Conservation (phyloP, 331 rosid species). For the Spiraea crenata region DNA sequence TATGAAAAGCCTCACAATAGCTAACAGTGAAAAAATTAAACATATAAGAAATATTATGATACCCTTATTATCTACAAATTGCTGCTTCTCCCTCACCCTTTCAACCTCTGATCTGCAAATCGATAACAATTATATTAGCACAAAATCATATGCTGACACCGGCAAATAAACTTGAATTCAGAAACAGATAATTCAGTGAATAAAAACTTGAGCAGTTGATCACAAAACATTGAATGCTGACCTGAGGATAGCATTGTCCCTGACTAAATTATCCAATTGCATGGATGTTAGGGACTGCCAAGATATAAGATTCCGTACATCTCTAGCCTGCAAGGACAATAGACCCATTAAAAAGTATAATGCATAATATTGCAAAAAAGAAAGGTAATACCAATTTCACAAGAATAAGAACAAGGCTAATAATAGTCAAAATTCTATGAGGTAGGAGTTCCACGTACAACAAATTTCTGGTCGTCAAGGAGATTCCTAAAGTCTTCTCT, state of each 20-base stretch:
- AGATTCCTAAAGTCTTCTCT: slow-evolving; percentile 54
- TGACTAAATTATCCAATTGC: slow-evolving; percentile 59
- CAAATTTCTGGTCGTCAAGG: slow-evolving; percentile 46
- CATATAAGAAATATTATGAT: slow-evolving; percentile 48
- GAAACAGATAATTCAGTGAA: background rate
- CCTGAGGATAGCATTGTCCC: slow-evolving; percentile 78
- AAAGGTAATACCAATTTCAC: background rate
- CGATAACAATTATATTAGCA: slow-evolving; percentile 6
- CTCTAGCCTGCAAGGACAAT: slow-evolving; percentile 54
- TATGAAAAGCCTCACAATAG: slow-evolving; percentile 45
- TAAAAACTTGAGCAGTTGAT: background rate
- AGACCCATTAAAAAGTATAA: slow-evolving; percentile 27
- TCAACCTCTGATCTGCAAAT: slow-evolving; percentile 67
- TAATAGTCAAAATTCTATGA: slow-evolving; percentile 18
- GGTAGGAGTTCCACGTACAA: slow-evolving; percentile 53
- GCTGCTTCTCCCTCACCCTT: slow-evolving; percentile 60
- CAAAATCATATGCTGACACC: too few species aligned
- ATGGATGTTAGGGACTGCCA: slow-evolving; percentile 68
- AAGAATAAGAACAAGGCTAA: background rate
- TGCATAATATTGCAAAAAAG: background rate
- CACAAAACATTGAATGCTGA: slow-evolving; percentile 30
- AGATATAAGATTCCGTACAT: slow-evolving; percentile 48
- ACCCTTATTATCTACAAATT: slow-evolving; percentile 64
- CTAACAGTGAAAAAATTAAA: slow-evolving; percentile 51
- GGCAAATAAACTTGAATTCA: background rate